Evolutionary conservation across 768 basidiomycete species (phyloP).

Genomic region (Psilocybe sp.): DNA sequence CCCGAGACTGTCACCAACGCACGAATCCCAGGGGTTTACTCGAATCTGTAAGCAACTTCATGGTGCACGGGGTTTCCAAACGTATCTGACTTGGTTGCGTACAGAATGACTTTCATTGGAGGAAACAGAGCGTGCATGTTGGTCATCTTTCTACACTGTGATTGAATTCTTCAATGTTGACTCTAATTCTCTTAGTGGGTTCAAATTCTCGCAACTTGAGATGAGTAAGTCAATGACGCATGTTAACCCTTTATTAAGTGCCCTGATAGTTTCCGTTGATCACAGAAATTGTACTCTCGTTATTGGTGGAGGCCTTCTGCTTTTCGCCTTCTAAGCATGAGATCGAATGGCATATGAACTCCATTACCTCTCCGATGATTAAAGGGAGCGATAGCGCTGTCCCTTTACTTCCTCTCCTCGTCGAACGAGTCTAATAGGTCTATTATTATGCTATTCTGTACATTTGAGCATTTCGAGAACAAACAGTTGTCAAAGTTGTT

Average conservation of each 20-base stretch:
- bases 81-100: not conserved
- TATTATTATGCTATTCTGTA: too few relatives aligned
- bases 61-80: too few relatives aligned
- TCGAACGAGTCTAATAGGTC: slow-evolving; percentile 10
- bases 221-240: slow-evolving; percentile 21
- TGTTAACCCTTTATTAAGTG: not conserved
- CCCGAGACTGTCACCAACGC: slow-evolving; percentile 25
- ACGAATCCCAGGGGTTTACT: slow-evolving; percentile 41
- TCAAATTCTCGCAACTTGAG: slow-evolving; percentile 24
- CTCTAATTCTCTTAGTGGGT: slow-evolving; percentile 12
- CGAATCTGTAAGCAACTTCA: slow-evolving; percentile 29
- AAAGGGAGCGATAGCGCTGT: slow-evolving; percentile 1
- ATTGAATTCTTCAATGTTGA: too few relatives aligned
- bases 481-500: too few relatives aligned
- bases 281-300: slow-evolving; percentile 19
- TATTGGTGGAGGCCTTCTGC: slow-evolving; percentile 21
- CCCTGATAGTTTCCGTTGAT: not conserved
- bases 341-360: slow-evolving; percentile 22
- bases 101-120: slow-evolving; percentile 44
- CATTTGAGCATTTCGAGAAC: too few relatives aligned
- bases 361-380: slow-evolving; percentile 17
- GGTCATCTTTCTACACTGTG: slow-evolving; percentile 9
- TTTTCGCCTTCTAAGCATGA: slow-evolving; percentile 19
- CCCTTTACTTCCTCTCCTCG: slow-evolving; percentile 17
- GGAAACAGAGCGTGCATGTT: slow-evolving; percentile 46